Evolutionary conservation across 768 basidiomycete genomes (phyloP).

Genomic region (Kwoniella newhampshirensis): DNA sequence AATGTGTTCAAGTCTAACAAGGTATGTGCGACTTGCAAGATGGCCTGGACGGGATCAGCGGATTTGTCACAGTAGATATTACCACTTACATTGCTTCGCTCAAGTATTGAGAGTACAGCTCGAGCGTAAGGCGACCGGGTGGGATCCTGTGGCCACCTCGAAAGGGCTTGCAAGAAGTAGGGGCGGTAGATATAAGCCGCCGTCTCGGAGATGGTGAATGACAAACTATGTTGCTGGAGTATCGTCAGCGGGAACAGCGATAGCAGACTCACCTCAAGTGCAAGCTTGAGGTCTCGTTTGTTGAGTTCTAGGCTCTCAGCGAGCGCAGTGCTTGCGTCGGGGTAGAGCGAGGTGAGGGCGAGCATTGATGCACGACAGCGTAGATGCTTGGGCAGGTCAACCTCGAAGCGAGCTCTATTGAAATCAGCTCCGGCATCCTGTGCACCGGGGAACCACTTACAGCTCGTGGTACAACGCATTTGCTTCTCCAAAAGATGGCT

Average conservation of each 20-base stretch:
- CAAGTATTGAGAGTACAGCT: constrained; percentile 23
- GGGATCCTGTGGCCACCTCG: constrained; percentile 19
- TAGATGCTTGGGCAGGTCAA: constrained; percentile 9
- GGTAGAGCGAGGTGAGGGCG: constrained; percentile 20
- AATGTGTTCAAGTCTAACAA: too few relatives aligned
- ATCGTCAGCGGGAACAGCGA: too few relatives aligned
- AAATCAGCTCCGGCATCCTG: constrained; percentile 13
- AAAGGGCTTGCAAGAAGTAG: constrained; percentile 27
- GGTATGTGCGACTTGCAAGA: too few relatives aligned
- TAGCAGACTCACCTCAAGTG: too few relatives aligned
- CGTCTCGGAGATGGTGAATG: constrained; percentile 26
- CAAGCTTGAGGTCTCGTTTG: constrained; percentile 10
- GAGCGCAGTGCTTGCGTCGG: constrained; percentile 15
- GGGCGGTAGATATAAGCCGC: constrained; percentile 27
- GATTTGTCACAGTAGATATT: too few relatives aligned
- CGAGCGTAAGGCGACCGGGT: constrained; percentile 16
- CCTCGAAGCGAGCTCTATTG: constrained; percentile 8
- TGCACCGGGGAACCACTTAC: too few relatives aligned
- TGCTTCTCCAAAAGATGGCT: too few relatives aligned
- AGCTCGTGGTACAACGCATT: too few relatives aligned
- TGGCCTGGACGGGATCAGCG: too few relatives aligned
- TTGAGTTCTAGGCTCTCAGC: constrained; percentile 12
- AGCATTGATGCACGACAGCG: constrained; percentile 25
- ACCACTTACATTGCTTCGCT: constrained; percentile 34
- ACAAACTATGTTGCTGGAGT: constrained; percentile 26